Percentiles rank a stretch among this genome's conserved stretches.
These are phyloP conservation scores for Urochloa ruziziensis DNA, from an alignment of 176 grass and related monocot genomes.

Conservation along the genomic window DNA sequence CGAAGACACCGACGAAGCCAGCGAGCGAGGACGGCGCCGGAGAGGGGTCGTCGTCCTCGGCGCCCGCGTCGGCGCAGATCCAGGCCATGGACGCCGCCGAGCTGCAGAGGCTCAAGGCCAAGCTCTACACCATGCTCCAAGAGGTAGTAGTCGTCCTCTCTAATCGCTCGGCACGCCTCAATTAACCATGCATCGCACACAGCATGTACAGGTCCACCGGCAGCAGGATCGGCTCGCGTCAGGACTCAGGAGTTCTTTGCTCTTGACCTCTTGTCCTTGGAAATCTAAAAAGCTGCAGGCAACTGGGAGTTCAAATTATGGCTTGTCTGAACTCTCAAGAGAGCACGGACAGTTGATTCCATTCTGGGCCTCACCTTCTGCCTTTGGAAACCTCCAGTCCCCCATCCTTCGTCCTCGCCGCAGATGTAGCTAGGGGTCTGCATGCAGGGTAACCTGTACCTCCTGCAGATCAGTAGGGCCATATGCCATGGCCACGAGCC, in stretches of 20 bases:
- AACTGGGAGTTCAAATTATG: slow-evolving; percentile 47
- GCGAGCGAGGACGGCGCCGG: slow-evolving; percentile 28
- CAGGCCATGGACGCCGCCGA: slow-evolving; percentile 56
- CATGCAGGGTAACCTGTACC: background rate
- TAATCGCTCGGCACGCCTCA: background rate
- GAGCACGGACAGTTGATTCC: slow-evolving; percentile 45
- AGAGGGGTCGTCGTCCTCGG: slow-evolving; percentile 39
- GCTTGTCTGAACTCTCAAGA: slow-evolving; percentile 50
- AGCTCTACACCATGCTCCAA: slow-evolving; percentile 74
- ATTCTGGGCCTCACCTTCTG: slow-evolving; percentile 52
- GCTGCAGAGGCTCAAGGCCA: slow-evolving; percentile 71
- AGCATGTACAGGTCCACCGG: background rate
- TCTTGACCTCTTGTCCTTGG: slow-evolving; percentile 22
- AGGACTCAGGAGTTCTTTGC: too few species aligned
- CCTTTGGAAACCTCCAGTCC: slow-evolving; percentile 73
- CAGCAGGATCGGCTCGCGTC: background rate
- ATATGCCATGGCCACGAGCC: background rate
- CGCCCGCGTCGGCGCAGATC: slow-evolving; percentile 42
- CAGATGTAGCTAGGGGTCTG: slow-evolving; percentile 42
- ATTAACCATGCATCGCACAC: background rate
- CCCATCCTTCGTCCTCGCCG: slow-evolving; percentile 28
- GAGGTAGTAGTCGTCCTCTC: slow-evolving; percentile 62
- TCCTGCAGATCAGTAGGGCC: background rate
- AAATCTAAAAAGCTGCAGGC: slow-evolving; percentile 35
- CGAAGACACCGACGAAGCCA: background rate